phyloP scores from a whole-genome alignment of 2,329 filamentous ascomycete species.

The Zymoseptoria pseudotritici region DNA sequence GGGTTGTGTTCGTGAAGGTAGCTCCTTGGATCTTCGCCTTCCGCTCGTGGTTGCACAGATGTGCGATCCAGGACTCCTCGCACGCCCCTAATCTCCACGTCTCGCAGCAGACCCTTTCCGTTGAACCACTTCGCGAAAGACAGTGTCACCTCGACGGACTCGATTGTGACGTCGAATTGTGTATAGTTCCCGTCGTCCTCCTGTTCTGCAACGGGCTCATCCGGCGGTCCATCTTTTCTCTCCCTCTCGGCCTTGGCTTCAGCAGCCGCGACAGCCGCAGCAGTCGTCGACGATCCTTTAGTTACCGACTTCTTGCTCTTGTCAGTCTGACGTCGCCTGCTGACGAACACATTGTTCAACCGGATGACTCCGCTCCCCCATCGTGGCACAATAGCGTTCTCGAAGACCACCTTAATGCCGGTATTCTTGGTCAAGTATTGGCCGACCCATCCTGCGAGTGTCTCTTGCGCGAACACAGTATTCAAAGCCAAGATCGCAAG shows the following conservation, averaged over 20 bases:
- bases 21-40: constrained; percentile 68
- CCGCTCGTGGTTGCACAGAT: constrained; percentile 58
- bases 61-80: constrained; percentile 88
- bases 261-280: constrained; percentile 77
- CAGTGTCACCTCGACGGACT: constrained; percentile 89
- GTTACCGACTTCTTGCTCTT: constrained; percentile 50
- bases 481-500: constrained; percentile 86
- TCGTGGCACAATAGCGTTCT: constrained; percentile 93
- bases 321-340: constrained; percentile 72
- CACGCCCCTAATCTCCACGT: constrained; percentile 91
- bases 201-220: constrained; percentile 37
- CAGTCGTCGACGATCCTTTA: constrained; percentile 80
- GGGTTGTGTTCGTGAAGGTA: constrained; percentile 82
- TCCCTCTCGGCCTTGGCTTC: constrained; percentile 47
- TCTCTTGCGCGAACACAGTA: constrained; percentile 96
- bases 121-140: constrained; percentile 99
- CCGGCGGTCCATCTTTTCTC: constrained; percentile 32
- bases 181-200: constrained; percentile 96
- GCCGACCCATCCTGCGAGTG: constrained; percentile 82
- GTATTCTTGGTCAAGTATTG: constrained; percentile 93
- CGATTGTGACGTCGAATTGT: constrained; percentile 91
- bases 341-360: constrained; percentile 94
- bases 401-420: constrained; percentile 88
- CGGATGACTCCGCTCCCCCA: constrained; percentile 95
- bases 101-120: constrained; percentile 80